Percentiles rank a stretch among this genome's conserved stretches.
phyloP scores from a whole-genome alignment of 164 flowering plant genomes.

The Chimonanthus praecox region DNA sequence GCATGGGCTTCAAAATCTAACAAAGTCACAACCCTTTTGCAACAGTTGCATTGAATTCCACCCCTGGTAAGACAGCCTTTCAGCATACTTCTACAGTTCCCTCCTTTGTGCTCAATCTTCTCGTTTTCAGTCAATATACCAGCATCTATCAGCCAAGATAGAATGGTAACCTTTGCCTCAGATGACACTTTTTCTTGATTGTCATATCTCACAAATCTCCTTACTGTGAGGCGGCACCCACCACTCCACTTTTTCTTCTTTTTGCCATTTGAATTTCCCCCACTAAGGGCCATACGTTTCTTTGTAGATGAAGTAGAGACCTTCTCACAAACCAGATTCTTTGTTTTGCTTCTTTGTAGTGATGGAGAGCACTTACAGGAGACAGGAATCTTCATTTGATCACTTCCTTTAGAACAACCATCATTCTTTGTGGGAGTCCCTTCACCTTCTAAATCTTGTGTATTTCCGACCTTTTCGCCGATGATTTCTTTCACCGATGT shows the following conservation, averaged over 20 bases:
- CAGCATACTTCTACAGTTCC: slow-evolving; percentile 3
- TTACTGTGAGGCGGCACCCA: slow-evolving; percentile 21
- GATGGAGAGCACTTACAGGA: slow-evolving; percentile 6
- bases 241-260: slow-evolving; percentile 19
- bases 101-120: slow-evolving; percentile 13
- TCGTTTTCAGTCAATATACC: slow-evolving; percentile 19
- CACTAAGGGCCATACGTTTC: slow-evolving; percentile 9
- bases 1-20: slow-evolving; percentile 25
- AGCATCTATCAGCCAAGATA: slow-evolving; percentile 24
- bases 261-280: slow-evolving; percentile 11
- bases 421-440: too few species aligned
- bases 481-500: neutral
- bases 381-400: slow-evolving; percentile 7
- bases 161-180: slow-evolving; percentile 11
- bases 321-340: neutral
- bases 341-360: neutral
- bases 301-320: slow-evolving; percentile 1
- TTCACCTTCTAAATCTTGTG: neutral
- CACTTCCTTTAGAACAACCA: neutral
- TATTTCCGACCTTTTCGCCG: neutral
- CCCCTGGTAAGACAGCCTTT: slow-evolving; percentile 18
- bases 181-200: neutral
- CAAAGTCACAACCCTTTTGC: slow-evolving; percentile 18
- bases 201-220: slow-evolving; percentile 12
- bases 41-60: slow-evolving; percentile 23